phyloP scores from a whole-genome alignment of 371 early-diverging fungal species.

The Apophysomyces trapeziformis region DNA sequence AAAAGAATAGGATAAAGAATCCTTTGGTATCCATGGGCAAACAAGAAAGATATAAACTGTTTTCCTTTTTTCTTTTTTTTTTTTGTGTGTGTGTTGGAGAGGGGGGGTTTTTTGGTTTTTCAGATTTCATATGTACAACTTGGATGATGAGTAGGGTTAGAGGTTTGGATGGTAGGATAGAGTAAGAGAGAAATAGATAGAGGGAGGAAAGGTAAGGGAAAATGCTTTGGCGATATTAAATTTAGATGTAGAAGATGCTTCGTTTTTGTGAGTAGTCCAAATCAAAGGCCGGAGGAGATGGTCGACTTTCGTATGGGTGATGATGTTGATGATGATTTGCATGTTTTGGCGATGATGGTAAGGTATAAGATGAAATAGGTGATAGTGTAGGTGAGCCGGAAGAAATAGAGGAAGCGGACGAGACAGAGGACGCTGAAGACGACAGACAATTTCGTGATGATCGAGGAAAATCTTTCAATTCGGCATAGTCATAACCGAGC shows the following conservation, averaged over 20 bases:
- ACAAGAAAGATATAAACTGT: neutral
- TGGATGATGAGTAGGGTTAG: no score
- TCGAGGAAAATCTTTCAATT: slow-evolving; percentile 36
- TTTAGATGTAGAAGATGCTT: slow-evolving; percentile 19
- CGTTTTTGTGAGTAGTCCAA: slow-evolving; percentile 14
- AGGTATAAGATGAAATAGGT: slow-evolving; percentile 16
- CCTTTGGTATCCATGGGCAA: neutral
- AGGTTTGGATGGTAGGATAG: neutral
- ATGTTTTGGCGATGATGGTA: slow-evolving; percentile 18
- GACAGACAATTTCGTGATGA: slow-evolving; percentile 16
- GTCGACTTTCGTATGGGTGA: neutral
- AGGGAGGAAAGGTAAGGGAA: no score
- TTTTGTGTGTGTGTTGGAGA: neutral
- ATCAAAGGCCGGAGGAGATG: slow-evolving; percentile 32
- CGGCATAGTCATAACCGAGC: slow-evolving; percentile 35
- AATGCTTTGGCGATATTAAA: slow-evolving; percentile 13
- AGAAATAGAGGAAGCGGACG: slow-evolving; percentile 9
- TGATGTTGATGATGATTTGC: slow-evolving; percentile 1
- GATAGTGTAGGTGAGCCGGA: slow-evolving; percentile 27
- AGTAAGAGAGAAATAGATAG: neutral
- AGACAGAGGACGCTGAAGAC: neutral
- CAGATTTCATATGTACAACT: no score
- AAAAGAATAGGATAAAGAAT: neutral
- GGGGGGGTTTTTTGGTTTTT: neutral
- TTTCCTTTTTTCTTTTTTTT: neutral